Evolutionary conservation across 148 eudicot species (phyloP), one percentile per base, ranked within the genome.

Genomic region (Rhododendron kiyosumense): DNA sequence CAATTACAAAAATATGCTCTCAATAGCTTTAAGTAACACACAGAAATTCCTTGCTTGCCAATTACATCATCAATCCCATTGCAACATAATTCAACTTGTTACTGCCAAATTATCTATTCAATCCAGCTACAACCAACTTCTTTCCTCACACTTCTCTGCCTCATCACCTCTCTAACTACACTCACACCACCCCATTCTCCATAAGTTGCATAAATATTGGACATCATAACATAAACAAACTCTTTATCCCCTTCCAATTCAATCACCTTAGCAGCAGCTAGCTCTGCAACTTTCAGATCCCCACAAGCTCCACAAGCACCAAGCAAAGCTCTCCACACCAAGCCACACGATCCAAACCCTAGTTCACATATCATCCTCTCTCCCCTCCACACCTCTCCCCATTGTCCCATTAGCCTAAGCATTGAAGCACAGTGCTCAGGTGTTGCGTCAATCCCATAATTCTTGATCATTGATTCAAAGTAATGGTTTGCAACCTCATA

Each of bases 271-370:
- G 84, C 87, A 67, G 93, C 94, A 49, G 98, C 98, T 54, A 87
- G 75, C 87, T 92, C 91, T 17, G 96, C 98, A 82, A 92, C 87
- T 83, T 87, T 89, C 26, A 89, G 80, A 81, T 94, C 88, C 85
- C 94, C 94, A 89, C 94, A 89, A 67, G 78, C 74, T 17, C 84
- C 94, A 90, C 93, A 94, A 2, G 94, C 98, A 83, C 94, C 94
- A 36, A 96, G 94, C 90, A 96, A 89, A 49, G 98, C 92, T 91
- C 90, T 94, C 98, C 98, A 94, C 63, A 94, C 98, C 28, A 83
- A 78, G 18, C 88, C 93, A 81, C 91, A 90, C 26, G 92, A 89
- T 46, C 84, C 92, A 61, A 91, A 92, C 69, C 95, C 98, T 7
- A 94, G 85, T 26, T 92, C 92, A 69, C 84, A 6, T 79, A 96